These are phyloP conservation scores for Lachnellula cervina DNA, from an alignment of 2,329 filamentous ascomycete species.

Conservation along the genomic window DNA sequence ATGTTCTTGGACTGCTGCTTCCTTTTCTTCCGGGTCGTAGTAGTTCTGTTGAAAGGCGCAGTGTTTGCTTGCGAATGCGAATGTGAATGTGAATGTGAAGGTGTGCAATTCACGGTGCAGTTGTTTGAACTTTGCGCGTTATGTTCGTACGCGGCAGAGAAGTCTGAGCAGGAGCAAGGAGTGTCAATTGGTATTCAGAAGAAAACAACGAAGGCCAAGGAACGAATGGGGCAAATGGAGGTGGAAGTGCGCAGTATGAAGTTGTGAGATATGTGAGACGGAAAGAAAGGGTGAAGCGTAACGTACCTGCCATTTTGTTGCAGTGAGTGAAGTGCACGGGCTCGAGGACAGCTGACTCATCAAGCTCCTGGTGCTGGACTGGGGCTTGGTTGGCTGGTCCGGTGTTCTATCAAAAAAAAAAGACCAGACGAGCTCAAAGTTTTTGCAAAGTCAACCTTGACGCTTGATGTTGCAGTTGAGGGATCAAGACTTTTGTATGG, in stretches of 20 bases:
- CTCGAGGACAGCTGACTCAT: neutral
- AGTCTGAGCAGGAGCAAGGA: conserved; percentile 10
- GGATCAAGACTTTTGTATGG: too few relatives aligned
- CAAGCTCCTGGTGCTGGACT: neutral
- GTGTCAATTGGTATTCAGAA: conserved; percentile 16
- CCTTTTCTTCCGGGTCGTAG: neutral
- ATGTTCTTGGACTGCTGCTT: conserved; percentile 14
- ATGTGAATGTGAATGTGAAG: neutral
- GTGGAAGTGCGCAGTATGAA: conserved; percentile 8
- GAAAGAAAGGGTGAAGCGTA: neutral
- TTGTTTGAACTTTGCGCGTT: neutral
- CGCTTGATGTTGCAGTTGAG: too few relatives aligned
- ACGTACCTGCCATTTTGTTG: neutral
- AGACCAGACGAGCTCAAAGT: neutral
- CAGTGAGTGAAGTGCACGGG: neutral
- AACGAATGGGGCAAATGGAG: conserved; percentile 5
- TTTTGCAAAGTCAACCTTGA: too few relatives aligned
- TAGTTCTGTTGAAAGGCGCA: neutral
- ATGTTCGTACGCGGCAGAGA: neutral
- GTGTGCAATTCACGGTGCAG: neutral
- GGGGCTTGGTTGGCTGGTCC: neutral
- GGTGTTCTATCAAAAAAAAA: neutral
- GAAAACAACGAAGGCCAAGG: neutral
- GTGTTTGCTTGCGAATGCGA: neutral
- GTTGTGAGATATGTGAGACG: neutral